Evolutionary conservation across 108 stramenopile genomes (phyloP).

Genomic region (Nitzschia sp.): DNA sequence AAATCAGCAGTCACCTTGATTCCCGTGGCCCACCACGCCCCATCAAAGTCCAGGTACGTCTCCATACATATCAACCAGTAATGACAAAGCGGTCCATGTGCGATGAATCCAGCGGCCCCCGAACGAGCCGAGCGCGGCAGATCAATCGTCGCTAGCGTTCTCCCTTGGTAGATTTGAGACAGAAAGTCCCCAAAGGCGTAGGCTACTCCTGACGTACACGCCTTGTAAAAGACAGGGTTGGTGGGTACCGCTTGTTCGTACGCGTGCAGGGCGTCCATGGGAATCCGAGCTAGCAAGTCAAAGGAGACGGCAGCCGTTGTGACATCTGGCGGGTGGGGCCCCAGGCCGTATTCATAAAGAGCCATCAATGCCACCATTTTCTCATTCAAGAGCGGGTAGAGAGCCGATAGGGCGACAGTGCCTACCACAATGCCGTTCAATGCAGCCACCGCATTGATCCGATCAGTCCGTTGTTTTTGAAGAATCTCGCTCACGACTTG

Average conservation of each 20-base stretch:
- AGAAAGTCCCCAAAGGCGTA: constrained; percentile 81
- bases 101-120: constrained; percentile 69
- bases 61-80: constrained; percentile 74
- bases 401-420: neutral
- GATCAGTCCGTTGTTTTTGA: neutral
- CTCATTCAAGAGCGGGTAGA: constrained; percentile 8
- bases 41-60: constrained; percentile 53
- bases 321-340: neutral
- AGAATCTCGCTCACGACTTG: neutral
- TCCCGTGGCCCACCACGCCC: constrained; percentile 65
- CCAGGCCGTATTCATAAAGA: constrained; percentile 10
- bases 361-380: constrained; percentile 12
- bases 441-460: neutral
- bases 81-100: constrained; percentile 85
- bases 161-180: constrained; percentile 66
- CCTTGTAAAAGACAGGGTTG: constrained; percentile 58
- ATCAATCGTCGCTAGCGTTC: constrained; percentile 56
- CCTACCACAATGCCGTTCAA: constrained; percentile 9
- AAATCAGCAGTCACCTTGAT: constrained; percentile 57
- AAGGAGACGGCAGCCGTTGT: constrained; percentile 15
- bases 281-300: constrained; percentile 48
- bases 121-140: constrained; percentile 57
- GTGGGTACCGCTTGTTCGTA: constrained; percentile 37
- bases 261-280: constrained; percentile 47
- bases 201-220: constrained; percentile 56